Conservation (phyloP, 2,329 filamentous ascomycete genomes). For the Trichoderma koningiopsis region DNA sequence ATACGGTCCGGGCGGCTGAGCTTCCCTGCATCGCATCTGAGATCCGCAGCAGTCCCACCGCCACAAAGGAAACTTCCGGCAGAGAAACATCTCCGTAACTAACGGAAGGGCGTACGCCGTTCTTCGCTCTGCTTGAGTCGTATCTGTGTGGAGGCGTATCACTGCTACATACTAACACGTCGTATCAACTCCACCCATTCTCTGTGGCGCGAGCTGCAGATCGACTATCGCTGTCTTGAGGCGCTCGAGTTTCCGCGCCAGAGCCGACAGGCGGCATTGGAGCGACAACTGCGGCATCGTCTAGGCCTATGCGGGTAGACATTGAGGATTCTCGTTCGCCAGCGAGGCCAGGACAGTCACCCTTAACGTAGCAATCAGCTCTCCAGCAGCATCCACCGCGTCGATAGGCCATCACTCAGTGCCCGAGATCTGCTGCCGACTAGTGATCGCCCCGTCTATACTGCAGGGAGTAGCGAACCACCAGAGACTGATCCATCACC, state of each 20-base stretch:
- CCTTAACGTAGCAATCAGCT: background rate
- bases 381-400: too few relatives aligned
- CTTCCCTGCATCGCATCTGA: constrained; percentile 8
- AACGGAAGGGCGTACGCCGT: background rate
- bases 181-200: background rate
- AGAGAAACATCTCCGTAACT: background rate
- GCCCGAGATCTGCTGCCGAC: background rate
- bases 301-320: background rate
- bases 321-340: constrained; percentile 1
- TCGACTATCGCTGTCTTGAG: background rate
- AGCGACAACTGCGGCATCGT: background rate
- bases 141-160: constrained; percentile 10
- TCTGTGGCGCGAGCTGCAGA: background rate
- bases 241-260: background rate
- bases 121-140: background rate
- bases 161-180: background rate
- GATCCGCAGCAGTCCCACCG: background rate
- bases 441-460: background rate
- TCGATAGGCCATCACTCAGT: background rate
- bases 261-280: background rate
- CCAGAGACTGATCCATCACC: background rate
- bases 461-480: background rate
- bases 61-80: background rate
- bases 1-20: background rate
- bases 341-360: background rate